Evolutionary conservation across 2,329 filamentous ascomycete species (phyloP).

Genomic region (Fusarium succisae): DNA sequence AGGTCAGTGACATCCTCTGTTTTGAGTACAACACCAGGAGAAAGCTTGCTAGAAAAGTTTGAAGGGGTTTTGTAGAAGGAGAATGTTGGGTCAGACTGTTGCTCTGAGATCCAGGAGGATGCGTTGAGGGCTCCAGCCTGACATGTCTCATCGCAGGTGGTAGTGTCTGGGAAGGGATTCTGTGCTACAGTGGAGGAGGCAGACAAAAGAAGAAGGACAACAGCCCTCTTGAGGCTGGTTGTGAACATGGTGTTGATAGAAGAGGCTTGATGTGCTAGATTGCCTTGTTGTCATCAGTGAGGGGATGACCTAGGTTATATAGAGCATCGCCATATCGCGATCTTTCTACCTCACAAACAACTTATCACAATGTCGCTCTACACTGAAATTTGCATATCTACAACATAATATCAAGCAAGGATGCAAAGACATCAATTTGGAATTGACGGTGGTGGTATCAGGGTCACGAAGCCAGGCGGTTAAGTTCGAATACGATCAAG

Average conservation of each 20-base stretch:
- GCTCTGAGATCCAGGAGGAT: background rate
- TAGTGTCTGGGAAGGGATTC: background rate
- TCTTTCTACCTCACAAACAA: background rate
- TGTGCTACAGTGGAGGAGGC: background rate
- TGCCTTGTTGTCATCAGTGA: background rate
- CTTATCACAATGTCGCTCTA: background rate
- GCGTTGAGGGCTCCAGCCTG: background rate
- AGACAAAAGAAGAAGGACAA: background rate
- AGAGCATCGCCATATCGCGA: background rate
- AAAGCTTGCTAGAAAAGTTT: background rate
- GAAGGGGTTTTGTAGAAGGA: background rate
- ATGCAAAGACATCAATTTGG: background rate
- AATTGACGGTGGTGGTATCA: background rate
- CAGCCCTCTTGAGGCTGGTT: background rate
- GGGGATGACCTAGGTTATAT: background rate
- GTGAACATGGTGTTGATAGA: background rate
- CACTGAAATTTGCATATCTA: fast-evolving
- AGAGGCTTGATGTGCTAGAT: background rate
- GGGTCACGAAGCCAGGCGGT: too few species aligned
- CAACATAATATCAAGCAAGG: fast-evolving
- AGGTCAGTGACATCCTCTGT: conserved; percentile 9
- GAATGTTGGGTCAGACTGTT: conserved; percentile 1
- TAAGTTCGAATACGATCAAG: too few species aligned
- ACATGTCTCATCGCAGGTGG: background rate
- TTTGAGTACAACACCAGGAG: background rate